Percentiles rank a stretch among this genome's conserved stretches.
Conservation (phyloP, 148 eudicot genomes). For the Camellia japonica region DNA sequence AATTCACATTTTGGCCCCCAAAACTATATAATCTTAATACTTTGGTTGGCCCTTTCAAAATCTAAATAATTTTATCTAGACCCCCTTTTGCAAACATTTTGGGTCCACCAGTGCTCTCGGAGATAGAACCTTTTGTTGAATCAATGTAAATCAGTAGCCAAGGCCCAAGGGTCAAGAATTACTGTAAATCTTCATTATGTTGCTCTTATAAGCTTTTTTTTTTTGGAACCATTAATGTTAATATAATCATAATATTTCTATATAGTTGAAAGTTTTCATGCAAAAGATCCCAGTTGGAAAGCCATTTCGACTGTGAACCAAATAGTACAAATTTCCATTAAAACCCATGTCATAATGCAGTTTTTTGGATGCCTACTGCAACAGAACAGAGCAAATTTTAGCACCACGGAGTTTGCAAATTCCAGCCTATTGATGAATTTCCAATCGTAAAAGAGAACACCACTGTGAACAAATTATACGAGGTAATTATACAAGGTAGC, state of each 20-base stretch:
- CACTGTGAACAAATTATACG: background rate
- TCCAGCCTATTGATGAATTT: background rate
- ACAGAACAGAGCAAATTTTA: background rate
- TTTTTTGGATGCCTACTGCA: background rate
- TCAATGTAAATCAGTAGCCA: background rate
- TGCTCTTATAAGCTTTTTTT: background rate
- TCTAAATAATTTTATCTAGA: too few relatives aligned
- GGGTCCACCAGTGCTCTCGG: too few relatives aligned
- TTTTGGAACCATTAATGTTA: background rate
- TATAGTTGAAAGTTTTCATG: background rate
- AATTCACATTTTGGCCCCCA: too few relatives aligned
- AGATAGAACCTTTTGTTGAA: background rate
- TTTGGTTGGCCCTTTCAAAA: too few relatives aligned
- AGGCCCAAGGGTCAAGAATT: background rate
- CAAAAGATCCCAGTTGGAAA: background rate
- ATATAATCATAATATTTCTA: background rate
- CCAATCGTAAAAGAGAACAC: background rate
- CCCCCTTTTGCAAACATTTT: too few relatives aligned
- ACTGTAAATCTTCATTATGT: background rate
- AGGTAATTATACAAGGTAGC: background rate
- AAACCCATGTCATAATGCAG: background rate
- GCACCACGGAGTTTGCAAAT: background rate
- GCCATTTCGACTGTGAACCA: background rate
- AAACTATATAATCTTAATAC: too few relatives aligned
- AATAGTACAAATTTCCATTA: background rate